A percentile compares a stretch with the other conserved stretches of the same genome.
phyloP scores from a whole-genome alignment of 1,284 basidiomycete species.

The Leccinum angustisporum region DNA sequence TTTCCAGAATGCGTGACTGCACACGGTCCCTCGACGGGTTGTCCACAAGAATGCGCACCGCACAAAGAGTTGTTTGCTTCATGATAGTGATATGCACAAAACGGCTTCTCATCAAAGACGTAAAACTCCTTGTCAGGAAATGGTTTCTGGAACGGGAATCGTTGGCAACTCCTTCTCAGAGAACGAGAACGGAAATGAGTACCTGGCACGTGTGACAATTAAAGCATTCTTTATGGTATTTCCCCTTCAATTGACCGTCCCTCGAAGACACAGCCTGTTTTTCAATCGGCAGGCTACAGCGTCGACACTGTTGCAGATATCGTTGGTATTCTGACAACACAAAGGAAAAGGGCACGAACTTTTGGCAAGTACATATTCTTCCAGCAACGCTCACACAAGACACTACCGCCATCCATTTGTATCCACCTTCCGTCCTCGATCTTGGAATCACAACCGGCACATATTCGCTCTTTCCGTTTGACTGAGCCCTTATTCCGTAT shows the following conservation, averaged over 20 bases:
- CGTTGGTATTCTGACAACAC: constrained; percentile 4
- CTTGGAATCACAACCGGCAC: constrained; percentile 63
- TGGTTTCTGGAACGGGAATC: constrained; percentile 54
- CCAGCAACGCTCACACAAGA: constrained; percentile 86
- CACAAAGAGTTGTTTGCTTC: constrained; percentile 87
- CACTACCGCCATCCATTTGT: constrained; percentile 69
- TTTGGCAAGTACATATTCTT: constrained; percentile 92
- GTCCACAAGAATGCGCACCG: constrained; percentile 70
- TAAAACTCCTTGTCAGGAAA: constrained; percentile 90
- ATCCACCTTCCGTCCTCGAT: constrained; percentile 84
- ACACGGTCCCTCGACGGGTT: constrained; percentile 89
- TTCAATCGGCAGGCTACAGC: constrained; percentile 82
- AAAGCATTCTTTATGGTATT: constrained; percentile 89
- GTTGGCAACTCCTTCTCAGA: constrained; percentile 5
- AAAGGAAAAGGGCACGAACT: constrained; percentile 41
- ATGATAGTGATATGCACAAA: constrained; percentile 89
- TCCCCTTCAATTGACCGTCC: constrained; percentile 90
- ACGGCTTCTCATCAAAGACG: constrained; percentile 82
- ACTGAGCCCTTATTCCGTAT: constrained; percentile 26
- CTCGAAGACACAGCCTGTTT: constrained; percentile 87
- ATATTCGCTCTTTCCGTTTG: constrained; percentile 41
- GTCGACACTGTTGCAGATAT: constrained; percentile 61
- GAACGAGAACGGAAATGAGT: constrained; percentile 25
- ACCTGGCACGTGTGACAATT: constrained; percentile 81
- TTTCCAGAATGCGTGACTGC: constrained; percentile 77